Conservation (phyloP, 495 filamentous ascomycete species). For the Annulohypoxylon maeteangense region DNA sequence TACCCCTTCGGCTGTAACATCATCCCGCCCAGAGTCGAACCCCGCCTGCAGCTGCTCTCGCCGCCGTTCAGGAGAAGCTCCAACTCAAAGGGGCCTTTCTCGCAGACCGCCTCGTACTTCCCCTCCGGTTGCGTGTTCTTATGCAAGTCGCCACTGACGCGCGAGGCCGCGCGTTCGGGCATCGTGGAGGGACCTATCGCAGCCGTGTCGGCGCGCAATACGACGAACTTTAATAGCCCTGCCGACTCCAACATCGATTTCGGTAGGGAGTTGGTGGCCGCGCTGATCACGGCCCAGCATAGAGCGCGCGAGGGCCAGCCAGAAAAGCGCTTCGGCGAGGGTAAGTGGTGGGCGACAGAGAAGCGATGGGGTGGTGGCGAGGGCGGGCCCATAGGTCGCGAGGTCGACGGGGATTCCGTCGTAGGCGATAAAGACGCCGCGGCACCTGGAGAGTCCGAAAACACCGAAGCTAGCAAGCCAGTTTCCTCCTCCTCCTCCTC, state of each 20-base stretch:
- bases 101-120: constrained; percentile 60
- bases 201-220: constrained; percentile 67
- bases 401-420: constrained; percentile 59
- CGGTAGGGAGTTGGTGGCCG: constrained; percentile 76
- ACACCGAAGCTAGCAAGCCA: background rate
- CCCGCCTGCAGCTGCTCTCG: constrained; percentile 64
- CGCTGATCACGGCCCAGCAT: constrained; percentile 84
- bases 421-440: constrained; percentile 57
- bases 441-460: background rate
- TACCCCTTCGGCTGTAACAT: constrained; percentile 85
- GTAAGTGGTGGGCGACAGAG: constrained; percentile 80
- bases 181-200: constrained; percentile 81
- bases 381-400: constrained; percentile 69
- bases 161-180: constrained; percentile 74
- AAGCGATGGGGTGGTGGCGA: constrained; percentile 81
- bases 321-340: constrained; percentile 76
- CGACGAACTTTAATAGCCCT: constrained; percentile 57
- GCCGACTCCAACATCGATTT: constrained; percentile 71
- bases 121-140: constrained; percentile 65
- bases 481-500: background rate
- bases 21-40: constrained; percentile 68
- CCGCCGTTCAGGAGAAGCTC: constrained; percentile 50
- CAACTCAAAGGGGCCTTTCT: constrained; percentile 57
- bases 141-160: constrained; percentile 74
- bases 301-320: constrained; percentile 74